Conservation (phyloP, 352 stramenopile species). For the Globisporangium nunn region DNA sequence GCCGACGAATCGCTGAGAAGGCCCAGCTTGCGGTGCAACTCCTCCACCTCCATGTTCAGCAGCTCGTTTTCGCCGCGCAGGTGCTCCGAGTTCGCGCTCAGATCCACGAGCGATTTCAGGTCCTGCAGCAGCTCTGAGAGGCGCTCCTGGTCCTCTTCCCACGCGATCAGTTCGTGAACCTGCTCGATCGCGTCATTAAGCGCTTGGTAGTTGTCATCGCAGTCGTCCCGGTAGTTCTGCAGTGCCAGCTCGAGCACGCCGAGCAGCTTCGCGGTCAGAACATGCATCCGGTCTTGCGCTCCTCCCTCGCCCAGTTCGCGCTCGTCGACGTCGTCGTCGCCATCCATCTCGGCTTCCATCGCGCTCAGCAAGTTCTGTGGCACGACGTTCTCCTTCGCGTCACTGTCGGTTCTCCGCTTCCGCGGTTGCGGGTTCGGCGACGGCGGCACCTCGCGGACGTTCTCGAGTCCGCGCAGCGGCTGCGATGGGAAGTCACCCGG, state of each 20-base stretch:
- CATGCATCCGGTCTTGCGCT: not conserved
- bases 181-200: constrained; percentile 17
- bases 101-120: constrained; percentile 20
- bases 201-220: constrained; percentile 13
- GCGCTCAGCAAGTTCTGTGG: constrained; percentile 26
- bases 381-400: constrained; percentile 43
- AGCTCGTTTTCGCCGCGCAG: constrained; percentile 30
- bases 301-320: too few relatives aligned
- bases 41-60: constrained; percentile 36
- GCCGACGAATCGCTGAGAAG: not conserved
- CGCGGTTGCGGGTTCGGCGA: constrained; percentile 25
- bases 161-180: constrained; percentile 15
- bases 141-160: constrained; percentile 16
- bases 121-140: constrained; percentile 26
- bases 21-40: constrained; percentile 20
- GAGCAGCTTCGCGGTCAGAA: constrained; percentile 10
- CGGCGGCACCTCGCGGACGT: not conserved
- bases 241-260: constrained; percentile 28
- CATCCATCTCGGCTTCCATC: constrained; percentile 1
- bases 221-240: constrained; percentile 17
- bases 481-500: constrained; percentile 45
- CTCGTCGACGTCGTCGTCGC: not conserved
- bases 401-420: constrained; percentile 17
- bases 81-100: constrained; percentile 15
- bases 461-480: not conserved